Base-by-base conservation (phyloP, 805 yeast species). In the Yarrowia porcina region DNA sequence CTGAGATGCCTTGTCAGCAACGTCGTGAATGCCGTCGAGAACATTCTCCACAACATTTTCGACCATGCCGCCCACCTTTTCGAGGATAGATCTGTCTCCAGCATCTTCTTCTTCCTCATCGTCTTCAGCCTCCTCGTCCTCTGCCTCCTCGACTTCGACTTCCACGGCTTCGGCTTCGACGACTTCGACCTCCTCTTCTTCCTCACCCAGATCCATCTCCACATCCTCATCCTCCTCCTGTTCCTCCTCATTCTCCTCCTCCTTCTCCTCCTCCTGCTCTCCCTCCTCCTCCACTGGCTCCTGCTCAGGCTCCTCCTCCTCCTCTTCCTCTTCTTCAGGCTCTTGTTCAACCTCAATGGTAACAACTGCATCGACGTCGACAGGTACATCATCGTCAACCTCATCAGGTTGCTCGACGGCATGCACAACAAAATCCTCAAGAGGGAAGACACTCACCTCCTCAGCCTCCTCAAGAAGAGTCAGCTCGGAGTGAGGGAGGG, bases 391-490 rank as follows among this genome's bases (percentile, higher is more conserved):
- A 7, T 10, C 21, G 10, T 35, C 59, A 17, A 36, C 44, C 23
- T 12, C 44, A 3, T 36, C 59, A 12, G 42, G 33, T 7, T 52
- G 8, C 33, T 52, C 44, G 12, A 52, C 25, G 5, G 23, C 27
- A 12, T 52, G 59, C 4, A 52, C 44, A 18, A 52, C 18, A 13
- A 35, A 52, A 6, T 52, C 59, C 10, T 25, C 33, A 11, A 27
- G 42, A 8, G 33, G 18, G 9, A 25, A 25, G 10, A 8, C 15
- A 10, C 59, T 21, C 12, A 1, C 33, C 27, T 23, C 32, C 15
- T 52, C 33, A n/a, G 23, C 44, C 18, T 52, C 59, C 25, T 52
- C 59, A 8, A 52, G 44, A 21, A 52, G 44, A 25, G 27, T 25
- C n/a, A 52, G 59, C 17, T 25, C 28, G n/a, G 44, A 25, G 2